phyloP scores from a whole-genome alignment of 1,139 yeast species.

The Geotrichum aggregatum region DNA sequence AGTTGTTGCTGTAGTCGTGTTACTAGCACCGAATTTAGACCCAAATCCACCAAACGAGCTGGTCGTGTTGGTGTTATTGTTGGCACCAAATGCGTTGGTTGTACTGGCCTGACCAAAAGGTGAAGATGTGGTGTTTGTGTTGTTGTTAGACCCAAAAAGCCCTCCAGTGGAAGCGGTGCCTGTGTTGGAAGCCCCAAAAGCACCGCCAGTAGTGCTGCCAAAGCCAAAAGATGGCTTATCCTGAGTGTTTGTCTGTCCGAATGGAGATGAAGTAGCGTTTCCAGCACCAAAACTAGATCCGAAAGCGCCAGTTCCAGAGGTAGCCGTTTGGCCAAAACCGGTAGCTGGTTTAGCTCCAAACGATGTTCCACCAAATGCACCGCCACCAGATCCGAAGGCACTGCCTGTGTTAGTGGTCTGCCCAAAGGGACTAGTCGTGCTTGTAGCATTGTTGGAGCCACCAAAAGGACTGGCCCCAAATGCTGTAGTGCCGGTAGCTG shows the following conservation, averaged over 20 bases:
- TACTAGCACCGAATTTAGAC: slow-evolving; percentile 5
- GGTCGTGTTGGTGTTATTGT: slow-evolving; percentile 12
- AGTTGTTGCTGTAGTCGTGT: slow-evolving; percentile 11
- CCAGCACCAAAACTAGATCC: slow-evolving; percentile 24
- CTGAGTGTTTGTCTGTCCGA: slow-evolving; percentile 12
- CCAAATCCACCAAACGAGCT: slow-evolving; percentile 8
- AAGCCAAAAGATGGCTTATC: slow-evolving; percentile 5
- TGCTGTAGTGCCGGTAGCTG: slow-evolving; percentile 20
- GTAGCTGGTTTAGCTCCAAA: slow-evolving; percentile 24
- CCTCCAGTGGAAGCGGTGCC: slow-evolving; percentile 18
- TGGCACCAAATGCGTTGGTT: slow-evolving; percentile 22
- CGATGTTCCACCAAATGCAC: slow-evolving; percentile 30
- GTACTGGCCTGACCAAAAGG: slow-evolving; percentile 18
- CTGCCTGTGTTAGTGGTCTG: background rate
- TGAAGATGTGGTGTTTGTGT: slow-evolving; percentile 8
- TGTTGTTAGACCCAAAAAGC: background rate
- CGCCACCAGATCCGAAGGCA: slow-evolving; percentile 5
- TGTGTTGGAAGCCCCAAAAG: slow-evolving; percentile 4
- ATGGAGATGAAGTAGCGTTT: slow-evolving; percentile 4
- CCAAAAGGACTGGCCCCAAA: slow-evolving; percentile 21
- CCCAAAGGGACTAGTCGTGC: slow-evolving; percentile 1
- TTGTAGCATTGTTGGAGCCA: background rate
- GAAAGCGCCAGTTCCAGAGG: slow-evolving; percentile 26
- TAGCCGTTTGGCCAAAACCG: slow-evolving; percentile 27
- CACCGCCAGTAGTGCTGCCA: slow-evolving; percentile 5